Conservation (phyloP, 169 alveolate genomes). For the Toxoplasma gondii region DNA sequence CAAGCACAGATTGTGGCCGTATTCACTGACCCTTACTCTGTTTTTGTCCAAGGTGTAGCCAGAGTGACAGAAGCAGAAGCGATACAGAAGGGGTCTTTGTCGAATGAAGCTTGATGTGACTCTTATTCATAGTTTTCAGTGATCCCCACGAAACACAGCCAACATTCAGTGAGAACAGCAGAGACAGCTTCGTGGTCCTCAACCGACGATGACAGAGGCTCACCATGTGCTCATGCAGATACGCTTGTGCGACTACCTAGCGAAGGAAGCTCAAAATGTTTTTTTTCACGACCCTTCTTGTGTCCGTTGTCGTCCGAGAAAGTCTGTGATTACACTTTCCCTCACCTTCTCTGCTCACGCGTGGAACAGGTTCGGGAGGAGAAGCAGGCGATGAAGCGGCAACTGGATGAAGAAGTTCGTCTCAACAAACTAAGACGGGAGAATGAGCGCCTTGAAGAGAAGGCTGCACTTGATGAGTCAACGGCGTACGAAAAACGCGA, state of each 20-base stretch:
- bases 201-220: neutral
- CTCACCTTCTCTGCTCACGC: neutral
- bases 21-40: neutral
- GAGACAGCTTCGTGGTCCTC: neutral
- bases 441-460: neutral
- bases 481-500: neutral
- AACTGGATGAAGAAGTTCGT: neutral
- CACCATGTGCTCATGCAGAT: neutral
- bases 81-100: neutral
- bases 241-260: too few species aligned
- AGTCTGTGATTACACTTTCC: too few species aligned
- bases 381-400: neutral
- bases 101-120: too few species aligned
- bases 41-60: neutral
- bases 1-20: neutral
- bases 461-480: neutral
- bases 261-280: too few species aligned
- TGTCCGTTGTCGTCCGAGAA: too few species aligned
- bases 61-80: neutral
- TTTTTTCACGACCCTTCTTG: too few species aligned
- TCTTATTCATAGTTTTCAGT: neutral
- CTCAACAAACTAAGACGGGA: neutral
- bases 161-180: neutral
- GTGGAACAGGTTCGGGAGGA: neutral
- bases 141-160: neutral